These are phyloP conservation scores for Goniomonas avonlea DNA, from an alignment of 78 protist genomes.

Conservation along the genomic window DNA sequence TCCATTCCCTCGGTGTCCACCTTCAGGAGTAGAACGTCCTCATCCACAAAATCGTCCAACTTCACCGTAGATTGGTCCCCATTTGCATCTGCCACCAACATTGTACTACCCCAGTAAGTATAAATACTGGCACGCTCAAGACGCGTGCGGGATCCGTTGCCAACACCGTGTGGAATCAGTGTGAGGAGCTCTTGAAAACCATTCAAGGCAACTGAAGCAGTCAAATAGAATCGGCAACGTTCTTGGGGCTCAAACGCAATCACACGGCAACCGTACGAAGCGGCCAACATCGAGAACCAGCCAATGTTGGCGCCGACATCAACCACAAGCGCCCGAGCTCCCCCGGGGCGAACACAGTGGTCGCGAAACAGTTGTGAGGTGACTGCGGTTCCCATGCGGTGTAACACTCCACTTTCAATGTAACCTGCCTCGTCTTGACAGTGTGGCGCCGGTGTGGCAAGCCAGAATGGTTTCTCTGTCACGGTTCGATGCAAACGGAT, in stretches of 20 bases:
- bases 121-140: background rate
- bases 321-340: slow-evolving; percentile 20
- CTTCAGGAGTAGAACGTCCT: background rate
- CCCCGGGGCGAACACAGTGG: no score
- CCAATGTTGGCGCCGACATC: slow-evolving; percentile 19
- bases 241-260: slow-evolving; percentile 9
- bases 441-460: no score
- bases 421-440: no score
- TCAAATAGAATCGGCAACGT: background rate
- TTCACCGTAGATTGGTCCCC: background rate
- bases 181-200: background rate
- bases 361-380: no score
- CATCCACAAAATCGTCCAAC: background rate
- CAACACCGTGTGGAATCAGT: background rate
- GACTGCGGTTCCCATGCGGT: no score
- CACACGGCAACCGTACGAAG: slow-evolving; percentile 15
- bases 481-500: no score
- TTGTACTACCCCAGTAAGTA: background rate
- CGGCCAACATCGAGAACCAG: slow-evolving; percentile 24
- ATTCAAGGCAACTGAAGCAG: slow-evolving; percentile 4
- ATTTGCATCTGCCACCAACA: background rate
- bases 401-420: no score
- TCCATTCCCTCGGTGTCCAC: slow-evolving; percentile 2
- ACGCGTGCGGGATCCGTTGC: background rate
- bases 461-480: no score